Percentiles rank a stretch among this genome's conserved stretches.
phyloP scores from a whole-genome alignment of 129 eudicot species.

The Silybum marianum region DNA sequence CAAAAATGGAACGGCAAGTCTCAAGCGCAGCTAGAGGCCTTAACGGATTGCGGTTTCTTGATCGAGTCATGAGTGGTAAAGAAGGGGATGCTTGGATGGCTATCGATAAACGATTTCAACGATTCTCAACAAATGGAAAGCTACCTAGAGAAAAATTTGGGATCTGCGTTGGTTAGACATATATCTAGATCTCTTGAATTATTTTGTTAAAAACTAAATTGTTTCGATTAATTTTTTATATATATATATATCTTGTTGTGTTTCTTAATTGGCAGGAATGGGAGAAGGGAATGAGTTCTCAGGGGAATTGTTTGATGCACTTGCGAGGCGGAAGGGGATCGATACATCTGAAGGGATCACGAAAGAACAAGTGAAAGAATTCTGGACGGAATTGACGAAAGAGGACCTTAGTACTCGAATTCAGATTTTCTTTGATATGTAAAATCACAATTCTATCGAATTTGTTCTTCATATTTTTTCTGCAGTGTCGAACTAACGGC shows the following conservation, averaged over 20 bases:
- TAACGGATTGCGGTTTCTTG: conserved; percentile 75
- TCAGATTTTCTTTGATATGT: conserved; percentile 96
- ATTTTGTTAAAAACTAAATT: background rate
- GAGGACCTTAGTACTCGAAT: conserved; percentile 74
- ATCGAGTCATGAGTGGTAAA: conserved; percentile 60
- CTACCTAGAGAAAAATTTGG: conserved; percentile 83
- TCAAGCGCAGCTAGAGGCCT: conserved; percentile 84
- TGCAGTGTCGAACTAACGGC: background rate
- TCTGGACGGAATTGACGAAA: conserved; percentile 82
- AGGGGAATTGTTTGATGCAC: conserved; percentile 69
- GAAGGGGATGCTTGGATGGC: conserved; percentile 83
- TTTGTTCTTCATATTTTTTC: background rate
- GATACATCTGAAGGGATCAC: conserved; percentile 60
- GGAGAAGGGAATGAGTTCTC: conserved; percentile 78
- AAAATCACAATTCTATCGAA: conserved; percentile 14
- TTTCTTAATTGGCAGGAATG: conserved; percentile 58
- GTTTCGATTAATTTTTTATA: background rate
- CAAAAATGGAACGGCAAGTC: conserved; percentile 49
- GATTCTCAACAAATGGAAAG: conserved; percentile 51
- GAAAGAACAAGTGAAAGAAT: conserved; percentile 44
- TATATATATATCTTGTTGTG: background rate
- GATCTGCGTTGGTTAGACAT: conserved; percentile 63
- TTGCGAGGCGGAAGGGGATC: conserved; percentile 65
- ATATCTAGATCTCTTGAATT: conserved; percentile 18
- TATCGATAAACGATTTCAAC: conserved; percentile 72